Evolutionary conservation across 1,139 yeast species (phyloP), one percentile per base, ranked within the genome.

Genomic region (Yamadazyma mexicana): DNA sequence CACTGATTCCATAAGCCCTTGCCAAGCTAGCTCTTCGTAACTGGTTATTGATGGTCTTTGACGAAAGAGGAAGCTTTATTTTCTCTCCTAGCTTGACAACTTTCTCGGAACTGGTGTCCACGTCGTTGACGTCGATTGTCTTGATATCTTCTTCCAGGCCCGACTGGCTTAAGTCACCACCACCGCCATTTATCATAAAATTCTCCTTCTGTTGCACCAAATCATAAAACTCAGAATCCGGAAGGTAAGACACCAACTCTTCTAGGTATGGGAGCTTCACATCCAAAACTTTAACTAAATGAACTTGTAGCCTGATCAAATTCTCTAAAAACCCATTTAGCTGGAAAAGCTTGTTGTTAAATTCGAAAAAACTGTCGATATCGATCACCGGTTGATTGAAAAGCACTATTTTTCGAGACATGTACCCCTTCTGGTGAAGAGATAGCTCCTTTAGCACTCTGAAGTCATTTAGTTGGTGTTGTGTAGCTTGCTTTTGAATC

Each of bases 271-370:
- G 77, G 9, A 50, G 24, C 15, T 38, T 34, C 8, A 39, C 32
- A 8, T 34, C 48, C 43, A 70, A 62, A 9, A 71, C 40, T 1
- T 49, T 50, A 2, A 53, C 39, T 7, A 72, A 43, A 10, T 59
- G 61, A 5, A 46, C 35, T 45, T 69, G 76, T n/a, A 69, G 47
- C 11, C 44, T 48, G 15, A 73, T 69, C 31, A 69, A 42, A 43
- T 67, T 63, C 46, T 72, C 77, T 23, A 73, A 52, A 41, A 67
- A 71, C 35, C 62, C 68, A 45, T 72, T 73, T 24, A 72, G 54
- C 4, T 52, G 55, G 6, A 58, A 49, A 11, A 72, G 45, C 35
- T 50, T 58, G 34, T 45, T 48, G 40, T 59, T 64, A 39, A 59
- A 56, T 5, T 51, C 52, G 23, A 66, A 53, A 42, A 71, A 65